Percentiles rank a stretch among this genome's conserved stretches.
phyloP scores from a whole-genome alignment of 176 grass and related monocot species.

The Rhynchospora breviuscula region DNA sequence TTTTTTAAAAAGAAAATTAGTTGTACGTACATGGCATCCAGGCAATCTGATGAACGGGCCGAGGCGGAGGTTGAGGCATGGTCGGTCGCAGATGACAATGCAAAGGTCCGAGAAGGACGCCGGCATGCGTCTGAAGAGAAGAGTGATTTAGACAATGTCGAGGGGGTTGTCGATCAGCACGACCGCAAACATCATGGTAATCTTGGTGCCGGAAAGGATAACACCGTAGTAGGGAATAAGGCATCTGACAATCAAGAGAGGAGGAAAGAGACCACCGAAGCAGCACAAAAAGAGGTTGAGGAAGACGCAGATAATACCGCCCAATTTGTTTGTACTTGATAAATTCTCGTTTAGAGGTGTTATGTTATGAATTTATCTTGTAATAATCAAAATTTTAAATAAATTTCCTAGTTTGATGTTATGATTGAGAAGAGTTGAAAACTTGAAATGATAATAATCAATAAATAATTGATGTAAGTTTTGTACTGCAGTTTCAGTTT shows the following conservation, averaged over 20 bases:
- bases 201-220: slow-evolving; percentile 33
- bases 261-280: slow-evolving; percentile 34
- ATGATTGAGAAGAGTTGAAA: too few relatives aligned
- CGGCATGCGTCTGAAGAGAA: background rate
- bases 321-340: background rate
- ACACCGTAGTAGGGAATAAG: slow-evolving; percentile 26
- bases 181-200: background rate
- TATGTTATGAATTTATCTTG: too few relatives aligned
- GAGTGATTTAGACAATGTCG: background rate
- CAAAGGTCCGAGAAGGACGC: slow-evolving; percentile 26
- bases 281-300: slow-evolving; percentile 26
- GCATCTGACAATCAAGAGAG: slow-evolving; percentile 31
- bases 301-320: slow-evolving; percentile 33
- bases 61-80: slow-evolving; percentile 32
- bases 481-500: too few relatives aligned
- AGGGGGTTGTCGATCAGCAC: background rate
- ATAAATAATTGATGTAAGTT: too few relatives aligned
- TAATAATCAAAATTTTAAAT: too few relatives aligned
- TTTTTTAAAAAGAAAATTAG: background rate
- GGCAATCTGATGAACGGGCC: slow-evolving; percentile 26
- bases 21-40: slow-evolving; percentile 21
- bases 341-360: background rate
- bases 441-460: too few relatives aligned
- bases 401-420: too few relatives aligned
- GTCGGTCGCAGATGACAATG: slow-evolving; percentile 40